Conservation (phyloP, 2,329 filamentous ascomycete species). For the Pseudogymnoascus sp. region DNA sequence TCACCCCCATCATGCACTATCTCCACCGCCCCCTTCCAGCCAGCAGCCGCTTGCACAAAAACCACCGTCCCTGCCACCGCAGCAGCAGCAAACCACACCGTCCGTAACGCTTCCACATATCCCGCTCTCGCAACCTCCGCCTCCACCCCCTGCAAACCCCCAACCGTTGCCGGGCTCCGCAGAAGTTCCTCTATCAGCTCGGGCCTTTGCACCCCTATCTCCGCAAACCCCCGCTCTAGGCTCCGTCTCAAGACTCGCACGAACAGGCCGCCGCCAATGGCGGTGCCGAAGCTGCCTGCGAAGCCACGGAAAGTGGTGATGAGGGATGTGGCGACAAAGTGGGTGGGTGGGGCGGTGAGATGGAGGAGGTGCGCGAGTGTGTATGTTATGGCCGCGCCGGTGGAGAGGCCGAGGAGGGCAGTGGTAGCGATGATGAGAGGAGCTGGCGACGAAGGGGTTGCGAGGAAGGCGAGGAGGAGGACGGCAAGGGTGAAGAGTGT, state of each 20-base stretch:
- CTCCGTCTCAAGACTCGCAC: slow-evolving; percentile 19
- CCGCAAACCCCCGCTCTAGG: slow-evolving; percentile 30
- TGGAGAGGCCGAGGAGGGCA: slow-evolving; percentile 63
- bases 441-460: slow-evolving; percentile 42
- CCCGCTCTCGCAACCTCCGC: slow-evolving; percentile 41
- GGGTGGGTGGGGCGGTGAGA: slow-evolving; percentile 54
- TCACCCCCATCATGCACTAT: not conserved
- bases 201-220: slow-evolving; percentile 24
- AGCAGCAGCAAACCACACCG: slow-evolving; percentile 43
- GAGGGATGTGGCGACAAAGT: slow-evolving; percentile 69
- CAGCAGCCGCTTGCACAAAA: slow-evolving; percentile 48
- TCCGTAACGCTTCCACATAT: slow-evolving; percentile 45
- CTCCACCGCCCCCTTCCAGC: slow-evolving; percentile 38
- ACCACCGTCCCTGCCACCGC: slow-evolving; percentile 40
- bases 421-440: slow-evolving; percentile 49
- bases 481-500: slow-evolving; percentile 53
- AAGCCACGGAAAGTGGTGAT: slow-evolving; percentile 75
- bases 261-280: slow-evolving; percentile 60
- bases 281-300: slow-evolving; percentile 70
- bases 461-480: slow-evolving; percentile 46
- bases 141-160: slow-evolving; percentile 39
- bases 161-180: slow-evolving; percentile 50
- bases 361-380: slow-evolving; percentile 73
- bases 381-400: slow-evolving; percentile 70
- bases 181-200: slow-evolving; percentile 45